Base-by-base conservation (phyloP, 2,329 filamentous ascomycete species). In the Diaporthe sp. region DNA sequence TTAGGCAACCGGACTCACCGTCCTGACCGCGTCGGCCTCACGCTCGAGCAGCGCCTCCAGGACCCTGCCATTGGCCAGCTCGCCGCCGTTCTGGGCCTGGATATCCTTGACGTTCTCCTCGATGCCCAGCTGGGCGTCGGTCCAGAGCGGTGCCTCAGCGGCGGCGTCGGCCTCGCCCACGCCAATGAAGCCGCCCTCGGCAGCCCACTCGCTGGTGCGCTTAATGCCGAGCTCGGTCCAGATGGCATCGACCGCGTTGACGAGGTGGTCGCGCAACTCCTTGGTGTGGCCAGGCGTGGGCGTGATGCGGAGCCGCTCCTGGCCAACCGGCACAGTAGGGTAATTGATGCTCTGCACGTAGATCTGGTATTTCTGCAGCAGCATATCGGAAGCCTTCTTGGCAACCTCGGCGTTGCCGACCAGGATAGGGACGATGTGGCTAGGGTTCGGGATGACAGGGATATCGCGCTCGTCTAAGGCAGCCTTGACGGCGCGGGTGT, bases 341-440 rank as follows among this genome's bases (percentile, higher is more conserved):
- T 98, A 98, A 87, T 99, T 99, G 90, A 99, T 98, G 73, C 95
- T 95, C 86, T 99, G 97, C 37, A 99, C 97, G 83, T 99, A 99
- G 82, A 99, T 98, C 77, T 92, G 91, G 87, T 98, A 94, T 79
- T 98, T 94, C 79, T 94, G 92, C 19, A 99, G 90, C 31, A 99
- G 92, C 87, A 98, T 92, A 83, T 99, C 97, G 34, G 95, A 98
- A 10, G 97, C 97, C 80, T 93, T 89, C 89, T 97, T 98, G 76
- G 97, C 97, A 55, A 97, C 87, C 85, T 97, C 96, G 62, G 97
- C 97, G 81, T 98, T 97, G 75, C 97, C 97, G 68, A 99, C 96
- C 17, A 99, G 90, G 73, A 98, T 91, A 5, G 97, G 97, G 71
- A 99, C 90, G 82, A 99, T 99, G 87, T 99, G 97, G 68, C 94